A percentile compares a stretch with the other conserved stretches of the same genome.
Conservation (phyloP, 2,329 filamentous ascomycete species). For the Emergomyces africanus region DNA sequence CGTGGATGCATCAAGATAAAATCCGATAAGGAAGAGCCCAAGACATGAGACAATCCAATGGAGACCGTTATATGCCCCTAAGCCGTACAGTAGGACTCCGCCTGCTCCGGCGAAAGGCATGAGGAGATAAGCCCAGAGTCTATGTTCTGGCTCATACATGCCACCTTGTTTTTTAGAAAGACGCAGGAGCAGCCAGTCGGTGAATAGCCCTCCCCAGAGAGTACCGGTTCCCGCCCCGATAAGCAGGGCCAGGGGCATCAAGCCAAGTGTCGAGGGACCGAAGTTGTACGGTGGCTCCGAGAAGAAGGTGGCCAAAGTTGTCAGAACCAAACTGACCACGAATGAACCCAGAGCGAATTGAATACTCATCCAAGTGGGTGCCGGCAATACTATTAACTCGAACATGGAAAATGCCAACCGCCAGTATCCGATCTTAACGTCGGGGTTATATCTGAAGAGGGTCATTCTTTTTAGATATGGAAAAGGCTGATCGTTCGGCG, state of each 20-base stretch:
- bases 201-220: background rate
- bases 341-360: background rate
- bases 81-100: background rate
- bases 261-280: background rate
- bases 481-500: background rate
- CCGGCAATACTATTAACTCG: background rate
- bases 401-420: background rate
- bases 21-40: background rate
- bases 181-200: background rate
- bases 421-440: background rate
- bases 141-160: background rate
- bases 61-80: background rate
- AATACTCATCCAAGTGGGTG: background rate
- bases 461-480: background rate
- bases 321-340: background rate
- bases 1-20: background rate
- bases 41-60: background rate
- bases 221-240: background rate
- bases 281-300: background rate
- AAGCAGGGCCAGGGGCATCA: background rate
- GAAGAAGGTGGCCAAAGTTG: background rate
- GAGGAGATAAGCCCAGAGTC: background rate
- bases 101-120: background rate
- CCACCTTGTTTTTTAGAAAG: background rate
- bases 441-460: background rate